Percentiles rank a stretch among this genome's conserved stretches.
These are phyloP conservation scores for Scytalidium sp. DNA, from an alignment of 2,329 filamentous ascomycete species.

Conservation along the genomic window DNA sequence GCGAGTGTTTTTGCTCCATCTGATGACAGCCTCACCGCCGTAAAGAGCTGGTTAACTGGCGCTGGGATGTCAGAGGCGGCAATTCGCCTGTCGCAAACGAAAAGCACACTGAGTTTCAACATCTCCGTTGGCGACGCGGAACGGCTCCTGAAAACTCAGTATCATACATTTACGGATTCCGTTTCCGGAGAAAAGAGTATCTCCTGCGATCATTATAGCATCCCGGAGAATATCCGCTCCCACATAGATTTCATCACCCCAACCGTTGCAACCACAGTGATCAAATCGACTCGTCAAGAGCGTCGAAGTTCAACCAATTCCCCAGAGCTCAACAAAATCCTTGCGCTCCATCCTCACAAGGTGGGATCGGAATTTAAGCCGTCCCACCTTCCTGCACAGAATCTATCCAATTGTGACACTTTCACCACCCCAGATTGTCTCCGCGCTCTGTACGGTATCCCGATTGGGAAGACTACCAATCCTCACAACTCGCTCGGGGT, in stretches of 20 bases:
- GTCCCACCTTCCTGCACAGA: neutral
- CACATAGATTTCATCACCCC: constrained; percentile 38
- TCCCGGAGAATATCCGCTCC: constrained; percentile 30
- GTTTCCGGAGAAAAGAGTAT: neutral
- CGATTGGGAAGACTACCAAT: constrained; percentile 25
- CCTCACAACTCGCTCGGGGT: constrained; percentile 37
- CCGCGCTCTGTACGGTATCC: constrained; percentile 28
- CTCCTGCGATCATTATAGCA: constrained; percentile 26
- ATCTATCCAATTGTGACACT: constrained; percentile 19
- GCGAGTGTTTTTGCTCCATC: constrained; percentile 36
- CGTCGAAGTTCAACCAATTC: neutral
- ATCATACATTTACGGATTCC: constrained; percentile 21
- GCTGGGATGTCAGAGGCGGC: neutral
- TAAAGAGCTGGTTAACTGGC: constrained; percentile 9
- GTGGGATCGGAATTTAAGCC: neutral
- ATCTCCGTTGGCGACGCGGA: constrained; percentile 22
- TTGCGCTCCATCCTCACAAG: neutral
- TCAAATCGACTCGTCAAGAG: constrained; percentile 20
- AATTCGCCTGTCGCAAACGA: neutral
- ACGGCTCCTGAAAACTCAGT: constrained; percentile 22
- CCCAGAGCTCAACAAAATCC: neutral
- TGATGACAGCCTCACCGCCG: constrained; percentile 27
- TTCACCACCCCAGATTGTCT: constrained; percentile 30
- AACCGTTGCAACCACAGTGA: constrained; percentile 37
- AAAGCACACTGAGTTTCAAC: constrained; percentile 16